Evolutionary conservation across 495 filamentous ascomycete genomes (phyloP), one percentile per base, ranked within the genome.

Genomic region (Penicillium paradoxum): DNA sequence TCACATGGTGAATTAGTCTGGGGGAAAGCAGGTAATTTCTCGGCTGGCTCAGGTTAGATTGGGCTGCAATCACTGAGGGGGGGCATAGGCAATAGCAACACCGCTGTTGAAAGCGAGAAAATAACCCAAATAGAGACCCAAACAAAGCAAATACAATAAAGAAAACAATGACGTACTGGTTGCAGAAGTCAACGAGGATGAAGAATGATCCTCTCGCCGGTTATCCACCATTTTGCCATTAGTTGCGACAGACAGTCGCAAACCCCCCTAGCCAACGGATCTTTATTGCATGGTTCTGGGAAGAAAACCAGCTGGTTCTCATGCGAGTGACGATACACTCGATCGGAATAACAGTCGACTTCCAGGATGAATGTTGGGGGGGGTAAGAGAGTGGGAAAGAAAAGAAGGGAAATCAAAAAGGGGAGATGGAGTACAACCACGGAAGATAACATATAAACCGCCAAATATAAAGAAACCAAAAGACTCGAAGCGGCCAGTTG

Each of bases 141-240:
- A 40, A 32, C 33, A 29, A 33, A 43, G 27, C 63, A 4, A 33
- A 6, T 6, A 15, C 19, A 5, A 19, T 11, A 17, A 27, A 27
- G n/a, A 4, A 29, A 25, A 44, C 8, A 29, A 44, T 44, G 41
- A 65, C 73, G 51, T 70, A 76, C 73, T 73, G 55, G 58, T 68
- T 51, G 62, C 51, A 60, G 65, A 68, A 49, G 66, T 64, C 49
- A 55, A 47, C 60, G 64, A 51, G 56, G 62, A 60, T 17, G 67
- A 64, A 21, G 60, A 59, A 55, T 49, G 55, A 63, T 65, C 59
- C 63, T 67, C 68, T 51, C 51, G 56, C 59, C 69, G 68, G 57
- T 60, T 63, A 66, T 69, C 67, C 63, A 69, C 63, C 72, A 75
- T 75, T 57, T 64, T 70, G 68, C 59, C 56, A 39, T 42, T 50